Conservation (phyloP, 2,329 filamentous ascomycete species). For the Xylariaceae sp. region DNA sequence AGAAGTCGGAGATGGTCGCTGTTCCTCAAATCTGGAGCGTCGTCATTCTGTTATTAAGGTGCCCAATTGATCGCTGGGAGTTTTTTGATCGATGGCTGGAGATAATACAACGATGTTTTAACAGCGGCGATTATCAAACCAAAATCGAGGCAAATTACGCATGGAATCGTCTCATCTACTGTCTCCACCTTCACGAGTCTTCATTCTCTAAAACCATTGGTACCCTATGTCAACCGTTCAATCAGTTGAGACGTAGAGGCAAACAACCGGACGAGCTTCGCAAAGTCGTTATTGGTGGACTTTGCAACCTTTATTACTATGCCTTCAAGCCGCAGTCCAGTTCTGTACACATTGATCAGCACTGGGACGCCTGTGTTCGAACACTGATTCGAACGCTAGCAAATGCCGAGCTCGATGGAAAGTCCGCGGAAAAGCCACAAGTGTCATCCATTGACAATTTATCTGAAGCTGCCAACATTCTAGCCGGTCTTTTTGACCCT, state of each 20-base stretch:
- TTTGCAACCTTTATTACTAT: slow-evolving; percentile 80
- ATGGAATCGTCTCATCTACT: slow-evolving; percentile 80
- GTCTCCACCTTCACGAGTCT: slow-evolving; percentile 58
- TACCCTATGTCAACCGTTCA: slow-evolving; percentile 61
- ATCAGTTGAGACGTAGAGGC: slow-evolving; percentile 61
- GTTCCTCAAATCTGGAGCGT: slow-evolving; percentile 90
- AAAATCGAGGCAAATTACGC: slow-evolving; percentile 74
- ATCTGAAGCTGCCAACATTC: slow-evolving; percentile 59
- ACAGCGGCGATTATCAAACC: slow-evolving; percentile 64
- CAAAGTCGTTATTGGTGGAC: slow-evolving; percentile 57
- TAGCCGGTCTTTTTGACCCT: slow-evolving; percentile 65
- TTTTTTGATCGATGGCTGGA: slow-evolving; percentile 69
- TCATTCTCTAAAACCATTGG: slow-evolving; percentile 51
- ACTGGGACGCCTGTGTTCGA: slow-evolving; percentile 72
- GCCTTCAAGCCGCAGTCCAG: slow-evolving; percentile 65
- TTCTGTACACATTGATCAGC: slow-evolving; percentile 60
- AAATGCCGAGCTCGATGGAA: slow-evolving; percentile 26
- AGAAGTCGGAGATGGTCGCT: slow-evolving; percentile 53
- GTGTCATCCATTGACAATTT: slow-evolving; percentile 42
- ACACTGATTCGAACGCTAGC: slow-evolving; percentile 57
- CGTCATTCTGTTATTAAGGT: slow-evolving; percentile 70
- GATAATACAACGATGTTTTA: slow-evolving; percentile 78
- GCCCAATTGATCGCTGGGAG: slow-evolving; percentile 61
- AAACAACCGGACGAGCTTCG: slow-evolving; percentile 55
- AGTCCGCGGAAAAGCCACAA: slow-evolving; percentile 31